Base-by-base conservation (phyloP, 495 filamentous ascomycete species). In the Hyaloscypha hepaticicola region DNA sequence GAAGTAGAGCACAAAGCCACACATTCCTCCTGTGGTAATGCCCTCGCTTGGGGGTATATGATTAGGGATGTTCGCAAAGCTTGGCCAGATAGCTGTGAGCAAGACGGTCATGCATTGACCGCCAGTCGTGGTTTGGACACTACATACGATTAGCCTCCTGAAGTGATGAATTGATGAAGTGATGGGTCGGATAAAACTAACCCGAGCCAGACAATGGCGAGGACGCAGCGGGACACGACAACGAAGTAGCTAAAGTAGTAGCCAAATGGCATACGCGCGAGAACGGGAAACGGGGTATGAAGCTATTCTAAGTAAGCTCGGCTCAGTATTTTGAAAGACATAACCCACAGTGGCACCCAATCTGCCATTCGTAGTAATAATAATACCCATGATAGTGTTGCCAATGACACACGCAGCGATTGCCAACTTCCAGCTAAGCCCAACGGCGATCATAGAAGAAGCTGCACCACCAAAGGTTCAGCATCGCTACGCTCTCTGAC, bases 171-270 rank as follows among this genome's bases (percentile, higher is more conserved):
- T 12, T 34, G 5, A 34, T n/a, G 33, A 60, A 50, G 33, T 52
- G 48, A 60, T 65, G 50, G 14, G 28, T 52, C 27, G 38, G 45
- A 60, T 19, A 60, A n/a, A 64, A 66, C 63, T 60, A 26, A 66
- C 63, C 85, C 85, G 49, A 89, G 85, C 88, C 88, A 90, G 75
- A 90, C 89, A 66, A 89, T 76, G 12, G 86, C 87, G 11, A 90
- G 79, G 60, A 90, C 83, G 1, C 83, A 78, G 11, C 88, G 80
- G 0, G 85, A 88, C 7, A 90, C 75, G 55, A 90, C 88, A 29
- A 85, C 82, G 66, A 90, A 80, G 70, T 89, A 89, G 14, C 81
- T 82, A 60, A 86, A 81, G 77, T 85, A 91, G 75, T 87, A 90
- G 1, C 88, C 88, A 78, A 87, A 91, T 67, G 79, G 79, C 14